These are phyloP conservation scores for Lichtheimia ramosa DNA, from an alignment of 371 early-diverging fungal species.

Conservation along the genomic window DNA sequence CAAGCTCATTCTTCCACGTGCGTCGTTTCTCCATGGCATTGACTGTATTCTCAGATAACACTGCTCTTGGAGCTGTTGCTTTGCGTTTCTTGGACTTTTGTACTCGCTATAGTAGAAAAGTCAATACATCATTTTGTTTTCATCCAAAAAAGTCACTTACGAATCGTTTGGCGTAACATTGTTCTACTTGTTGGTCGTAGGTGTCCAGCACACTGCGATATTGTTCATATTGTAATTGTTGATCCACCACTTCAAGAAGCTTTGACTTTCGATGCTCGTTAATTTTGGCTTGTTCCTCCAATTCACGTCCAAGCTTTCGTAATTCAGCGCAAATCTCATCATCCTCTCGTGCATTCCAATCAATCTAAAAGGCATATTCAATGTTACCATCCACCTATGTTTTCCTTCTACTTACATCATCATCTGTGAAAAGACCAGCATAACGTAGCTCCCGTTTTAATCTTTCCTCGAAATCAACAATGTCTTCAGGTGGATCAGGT, in stretches of 20 bases:
- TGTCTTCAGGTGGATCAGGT: conserved; percentile 24
- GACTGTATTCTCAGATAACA: conserved; percentile 54
- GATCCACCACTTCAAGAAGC: conserved; percentile 68
- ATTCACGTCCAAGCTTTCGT: conserved; percentile 63
- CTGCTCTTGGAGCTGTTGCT: conserved; percentile 51
- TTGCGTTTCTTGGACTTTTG: conserved; percentile 78
- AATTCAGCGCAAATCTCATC: conserved; percentile 86
- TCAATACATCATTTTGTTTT: neutral
- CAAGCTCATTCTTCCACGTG: conserved; percentile 43
- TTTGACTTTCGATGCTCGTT: conserved; percentile 70
- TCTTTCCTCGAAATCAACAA: conserved; percentile 74
- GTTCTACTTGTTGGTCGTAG: conserved; percentile 84
- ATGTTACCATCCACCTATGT: neutral
- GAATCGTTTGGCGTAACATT: conserved; percentile 80
- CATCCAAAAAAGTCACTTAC: conserved; percentile 44
- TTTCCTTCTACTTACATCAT: conserved; percentile 63
- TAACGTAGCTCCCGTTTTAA: conserved; percentile 79
- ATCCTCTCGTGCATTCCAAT: conserved; percentile 75
- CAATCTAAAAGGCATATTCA: conserved; percentile 34
- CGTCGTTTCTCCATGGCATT: conserved; percentile 58
- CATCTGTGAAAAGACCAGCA: conserved; percentile 80
- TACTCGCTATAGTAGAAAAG: conserved; percentile 39
- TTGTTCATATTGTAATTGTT: conserved; percentile 86
- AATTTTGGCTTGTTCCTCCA: conserved; percentile 68
- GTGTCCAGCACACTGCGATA: conserved; percentile 86